Evolutionary conservation across 2,329 filamentous ascomycete species (phyloP).

Genomic region (Dactylellina haptotyla): DNA sequence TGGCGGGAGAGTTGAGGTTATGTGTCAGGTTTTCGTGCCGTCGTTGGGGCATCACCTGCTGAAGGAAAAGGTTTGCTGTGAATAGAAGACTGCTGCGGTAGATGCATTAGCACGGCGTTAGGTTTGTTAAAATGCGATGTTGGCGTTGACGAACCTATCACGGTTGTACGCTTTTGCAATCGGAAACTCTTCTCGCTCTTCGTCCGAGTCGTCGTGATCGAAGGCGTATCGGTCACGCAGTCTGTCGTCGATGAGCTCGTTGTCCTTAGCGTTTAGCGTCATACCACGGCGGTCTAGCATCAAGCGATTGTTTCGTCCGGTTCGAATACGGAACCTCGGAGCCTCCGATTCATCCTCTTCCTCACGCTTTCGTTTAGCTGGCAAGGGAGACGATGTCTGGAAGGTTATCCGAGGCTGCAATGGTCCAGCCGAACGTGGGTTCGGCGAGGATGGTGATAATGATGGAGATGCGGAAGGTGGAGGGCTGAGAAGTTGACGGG

Average conservation of each 20-base stretch:
- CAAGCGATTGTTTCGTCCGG: slow-evolving; percentile 24
- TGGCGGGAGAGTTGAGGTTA: slow-evolving; percentile 31
- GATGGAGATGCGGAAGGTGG: slow-evolving; percentile 45
- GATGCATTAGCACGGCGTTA: neutral
- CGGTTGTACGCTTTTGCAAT: slow-evolving; percentile 30
- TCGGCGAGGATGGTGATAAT: slow-evolving; percentile 44
- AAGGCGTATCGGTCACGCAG: slow-evolving; percentile 45
- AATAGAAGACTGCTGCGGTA: slow-evolving; percentile 23
- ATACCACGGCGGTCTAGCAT: slow-evolving; percentile 45
- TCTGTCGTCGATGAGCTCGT: slow-evolving; percentile 44
- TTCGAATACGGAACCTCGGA: slow-evolving; percentile 42
- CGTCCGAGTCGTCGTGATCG: slow-evolving; percentile 51
- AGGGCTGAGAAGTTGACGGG: slow-evolving; percentile 39
- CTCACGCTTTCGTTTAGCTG: slow-evolving; percentile 48
- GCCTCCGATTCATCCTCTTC: slow-evolving; percentile 37
- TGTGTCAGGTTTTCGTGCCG: slow-evolving; percentile 40
- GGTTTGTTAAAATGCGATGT: neutral
- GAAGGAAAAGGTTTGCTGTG: slow-evolving; percentile 48
- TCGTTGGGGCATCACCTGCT: slow-evolving; percentile 46
- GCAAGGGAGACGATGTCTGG: slow-evolving; percentile 39
- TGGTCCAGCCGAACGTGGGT: slow-evolving; percentile 20
- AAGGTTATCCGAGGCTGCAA: slow-evolving; percentile 49
- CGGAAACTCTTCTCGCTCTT: slow-evolving; percentile 24
- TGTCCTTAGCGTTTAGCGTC: slow-evolving; percentile 37
- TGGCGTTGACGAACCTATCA: slow-evolving; percentile 38